Base-by-base conservation (phyloP, 306 rosid species). In the Alnus glutinosa region DNA sequence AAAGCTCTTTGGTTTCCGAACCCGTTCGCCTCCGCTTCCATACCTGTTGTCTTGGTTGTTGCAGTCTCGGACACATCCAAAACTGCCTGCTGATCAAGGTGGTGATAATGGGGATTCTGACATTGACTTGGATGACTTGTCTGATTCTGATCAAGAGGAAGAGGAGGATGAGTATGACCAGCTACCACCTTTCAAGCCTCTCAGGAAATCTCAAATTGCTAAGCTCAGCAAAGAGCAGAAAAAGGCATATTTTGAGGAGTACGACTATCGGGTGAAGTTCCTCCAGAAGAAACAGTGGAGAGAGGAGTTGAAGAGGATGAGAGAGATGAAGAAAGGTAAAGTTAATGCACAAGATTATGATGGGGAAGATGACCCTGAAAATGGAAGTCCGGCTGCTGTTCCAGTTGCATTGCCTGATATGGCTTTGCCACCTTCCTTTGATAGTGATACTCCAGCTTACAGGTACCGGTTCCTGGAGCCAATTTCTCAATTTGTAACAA, bases 391-490 rank as follows among this genome's bases (percentile, higher is more conserved):
- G 34, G 97, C 99, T 73, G 94, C 99, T 55, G 99, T 96, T 81
- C 97, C 92, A 44, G 99, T 96, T 80, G 91, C 98, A 14, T 84
- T 96, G 85, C 98, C 99, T 37, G 99, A 96, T 85, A 91, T 93
- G 97, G 91, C 48, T 82, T 86, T 96, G 79, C 98, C 99, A 51
- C 97, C 92, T 72, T 90, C 99, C n/a, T 96, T 96, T 82, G 99
- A 96, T 77, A 83, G 99, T 74, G 96, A 91, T 77, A 91, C 71
- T 84, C 92, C 98, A 62, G 98, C 96, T 79, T 88, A 90, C 63
- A 88, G 98, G 83, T 96, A 93, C 89, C 98, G 99, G 36, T 93
- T 93, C 87, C 82, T 96, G 86, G 99, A 96, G 86, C 98, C 99
- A 9, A 91, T 93, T 57, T 96, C 99, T 62, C 99, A 93, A 87